A percentile compares a stretch with the other conserved stretches of the same genome.
phyloP scores from a whole-genome alignment of 2,329 filamentous ascomycete genomes.

The Nemania sp. region DNA sequence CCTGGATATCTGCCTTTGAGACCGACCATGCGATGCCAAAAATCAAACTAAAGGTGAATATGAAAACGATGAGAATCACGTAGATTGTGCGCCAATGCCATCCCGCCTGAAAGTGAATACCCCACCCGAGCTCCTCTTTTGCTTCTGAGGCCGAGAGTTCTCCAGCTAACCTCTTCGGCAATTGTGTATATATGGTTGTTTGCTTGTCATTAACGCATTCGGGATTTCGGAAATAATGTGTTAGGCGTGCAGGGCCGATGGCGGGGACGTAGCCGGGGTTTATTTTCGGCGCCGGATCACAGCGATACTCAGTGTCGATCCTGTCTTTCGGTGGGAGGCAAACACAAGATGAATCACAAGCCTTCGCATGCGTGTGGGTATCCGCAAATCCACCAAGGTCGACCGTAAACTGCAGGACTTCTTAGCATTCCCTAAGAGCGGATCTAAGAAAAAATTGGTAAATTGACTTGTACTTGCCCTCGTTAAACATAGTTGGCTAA shows the following conservation, averaged over 20 bases:
- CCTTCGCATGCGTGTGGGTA: neutral
- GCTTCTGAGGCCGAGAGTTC: neutral
- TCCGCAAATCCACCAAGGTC: neutral
- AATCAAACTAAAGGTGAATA: neutral
- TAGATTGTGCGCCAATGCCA: constrained; percentile 4
- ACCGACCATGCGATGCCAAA: neutral
- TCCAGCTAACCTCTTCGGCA: neutral
- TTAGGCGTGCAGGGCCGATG: neutral
- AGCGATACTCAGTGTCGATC: neutral
- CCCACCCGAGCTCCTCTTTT: neutral
- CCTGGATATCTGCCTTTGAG: neutral
- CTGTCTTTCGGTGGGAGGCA: neutral
- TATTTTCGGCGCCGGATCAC: neutral
- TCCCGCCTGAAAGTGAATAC: neutral
- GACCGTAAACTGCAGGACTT: neutral
- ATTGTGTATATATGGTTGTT: neutral
- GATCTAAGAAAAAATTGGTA: neutral
- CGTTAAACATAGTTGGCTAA: neutral
- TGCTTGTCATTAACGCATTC: neutral
- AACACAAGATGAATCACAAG: neutral
- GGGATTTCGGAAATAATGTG: neutral
- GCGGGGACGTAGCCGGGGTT: neutral
- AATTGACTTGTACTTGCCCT: neutral
- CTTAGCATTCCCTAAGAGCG: neutral
- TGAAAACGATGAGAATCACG: neutral